Conservation (phyloP, 75 land plant genomes). For the Larix kaempferi region DNA sequence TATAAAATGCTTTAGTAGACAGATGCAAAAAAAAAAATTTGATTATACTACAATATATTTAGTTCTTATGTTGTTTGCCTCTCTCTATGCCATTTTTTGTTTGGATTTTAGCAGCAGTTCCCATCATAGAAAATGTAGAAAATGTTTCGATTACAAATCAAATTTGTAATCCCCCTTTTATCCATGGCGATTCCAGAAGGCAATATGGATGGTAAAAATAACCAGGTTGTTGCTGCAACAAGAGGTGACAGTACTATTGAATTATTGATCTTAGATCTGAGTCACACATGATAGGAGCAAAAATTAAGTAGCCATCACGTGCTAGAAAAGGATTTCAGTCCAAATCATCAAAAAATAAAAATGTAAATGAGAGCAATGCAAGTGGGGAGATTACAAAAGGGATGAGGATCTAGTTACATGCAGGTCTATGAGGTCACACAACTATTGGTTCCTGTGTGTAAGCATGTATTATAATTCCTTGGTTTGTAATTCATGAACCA, state of each 20-base stretch:
- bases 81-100: not conserved
- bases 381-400: conserved; percentile 21
- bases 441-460: conserved; percentile 80
- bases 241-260: conserved; percentile 86
- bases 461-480: conserved; percentile 14
- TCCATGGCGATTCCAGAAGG: conserved; percentile 69
- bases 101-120: conserved; percentile 18
- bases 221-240: conserved; percentile 68
- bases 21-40: not conserved
- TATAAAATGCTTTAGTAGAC: not conserved
- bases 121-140: conserved; percentile 6
- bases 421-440: conserved; percentile 58
- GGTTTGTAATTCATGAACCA: not conserved
- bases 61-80: not conserved
- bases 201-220: conserved; percentile 39
- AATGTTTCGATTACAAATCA: conserved; percentile 20
- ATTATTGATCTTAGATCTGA: conserved; percentile 61
- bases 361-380: not conserved
- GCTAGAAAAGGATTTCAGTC: conserved; percentile 24
- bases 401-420: conserved; percentile 30
- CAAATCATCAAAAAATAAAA: conserved; percentile 10
- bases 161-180: conserved; percentile 80
- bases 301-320: conserved; percentile 17
- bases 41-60: no score
- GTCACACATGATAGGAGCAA: conserved; percentile 7